A percentile compares a stretch with the other conserved stretches of the same genome.
These are phyloP conservation scores for Nigrospora oryzae DNA, from an alignment of 2,329 filamentous ascomycete species.

Conservation along the genomic window DNA sequence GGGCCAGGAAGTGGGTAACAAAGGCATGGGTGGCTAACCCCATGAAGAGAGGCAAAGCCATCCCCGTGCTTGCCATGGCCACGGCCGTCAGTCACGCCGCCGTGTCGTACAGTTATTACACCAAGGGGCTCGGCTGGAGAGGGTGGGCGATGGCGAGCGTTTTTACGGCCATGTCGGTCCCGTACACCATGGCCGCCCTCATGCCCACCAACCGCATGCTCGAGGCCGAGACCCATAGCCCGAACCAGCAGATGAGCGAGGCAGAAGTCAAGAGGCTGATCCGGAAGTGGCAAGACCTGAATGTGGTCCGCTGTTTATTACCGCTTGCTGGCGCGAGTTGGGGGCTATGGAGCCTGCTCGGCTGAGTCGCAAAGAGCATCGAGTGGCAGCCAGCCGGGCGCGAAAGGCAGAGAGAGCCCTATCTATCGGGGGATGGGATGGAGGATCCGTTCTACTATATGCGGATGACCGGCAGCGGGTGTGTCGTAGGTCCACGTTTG, in stretches of 20 bases:
- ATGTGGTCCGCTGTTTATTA: constrained; percentile 13
- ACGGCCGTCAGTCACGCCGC: constrained; percentile 10
- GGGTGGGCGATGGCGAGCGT: constrained; percentile 12
- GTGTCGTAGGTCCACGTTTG: too few relatives aligned
- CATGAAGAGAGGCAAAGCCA: constrained; percentile 5
- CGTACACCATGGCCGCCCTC: constrained; percentile 12
- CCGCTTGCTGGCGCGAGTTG: constrained; percentile 18
- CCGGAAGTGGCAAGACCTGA: constrained; percentile 16
- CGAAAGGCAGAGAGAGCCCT: too few relatives aligned
- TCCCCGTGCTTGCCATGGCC: constrained; percentile 8
- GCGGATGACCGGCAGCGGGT: too few relatives aligned
- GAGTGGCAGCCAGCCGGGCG: too few relatives aligned
- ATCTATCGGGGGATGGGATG: too few relatives aligned
- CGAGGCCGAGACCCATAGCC: constrained; percentile 6
- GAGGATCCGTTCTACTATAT: too few relatives aligned
- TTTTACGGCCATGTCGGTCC: constrained; percentile 9
- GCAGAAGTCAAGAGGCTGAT: constrained; percentile 8
- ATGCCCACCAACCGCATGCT: constrained; percentile 9
- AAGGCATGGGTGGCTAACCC: too few relatives aligned
- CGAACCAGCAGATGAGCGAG: constrained; percentile 4
- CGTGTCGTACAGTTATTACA: constrained; percentile 9
- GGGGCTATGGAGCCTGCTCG: constrained; percentile 18
- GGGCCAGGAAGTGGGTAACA: too few relatives aligned
- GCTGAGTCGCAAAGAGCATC: background rate
- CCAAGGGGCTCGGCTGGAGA: constrained; percentile 11